Evolutionary conservation across 2,329 filamentous ascomycete species (phyloP).

Genomic region (Nemania serpens): DNA sequence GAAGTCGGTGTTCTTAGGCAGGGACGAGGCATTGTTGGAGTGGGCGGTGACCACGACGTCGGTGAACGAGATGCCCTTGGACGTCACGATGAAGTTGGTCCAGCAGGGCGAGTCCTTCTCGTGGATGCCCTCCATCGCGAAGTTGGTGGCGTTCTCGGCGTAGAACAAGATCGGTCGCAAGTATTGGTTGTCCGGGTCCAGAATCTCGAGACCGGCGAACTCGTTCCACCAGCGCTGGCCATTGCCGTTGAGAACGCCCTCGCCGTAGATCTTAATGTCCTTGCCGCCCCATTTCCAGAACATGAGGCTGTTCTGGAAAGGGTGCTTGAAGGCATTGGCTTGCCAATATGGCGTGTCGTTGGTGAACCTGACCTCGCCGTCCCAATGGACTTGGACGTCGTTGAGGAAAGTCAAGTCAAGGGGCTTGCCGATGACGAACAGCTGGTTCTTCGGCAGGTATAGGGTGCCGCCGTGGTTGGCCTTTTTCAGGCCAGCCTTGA

Average conservation of each 20-base stretch:
- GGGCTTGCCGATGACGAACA: slow-evolving; percentile 62
- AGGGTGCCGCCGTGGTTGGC: slow-evolving; percentile 65
- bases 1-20: slow-evolving; percentile 66
- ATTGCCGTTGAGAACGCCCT: slow-evolving; percentile 61
- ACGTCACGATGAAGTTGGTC: slow-evolving; percentile 66
- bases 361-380: slow-evolving; percentile 59
- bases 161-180: slow-evolving; percentile 65
- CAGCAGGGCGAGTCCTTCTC: slow-evolving; percentile 66
- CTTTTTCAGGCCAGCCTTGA: slow-evolving; percentile 56
- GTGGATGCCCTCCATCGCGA: slow-evolving; percentile 61
- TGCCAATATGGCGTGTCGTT: slow-evolving; percentile 52
- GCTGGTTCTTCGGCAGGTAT: slow-evolving; percentile 56
- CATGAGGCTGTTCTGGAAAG: slow-evolving; percentile 58
- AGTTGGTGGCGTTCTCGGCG: slow-evolving; percentile 63
- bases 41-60: slow-evolving; percentile 59
- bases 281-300: slow-evolving; percentile 69
- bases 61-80: slow-evolving; percentile 57
- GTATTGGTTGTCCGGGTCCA: slow-evolving; percentile 59
- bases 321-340: slow-evolving; percentile 46
- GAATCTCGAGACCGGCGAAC: slow-evolving; percentile 49
- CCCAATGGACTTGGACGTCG: slow-evolving; percentile 61
- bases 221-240: slow-evolving; percentile 52
- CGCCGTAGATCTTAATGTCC: slow-evolving; percentile 63
- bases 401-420: slow-evolving; percentile 62
- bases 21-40: slow-evolving; percentile 50